A percentile compares a stretch with the other conserved stretches of the same genome.
These are phyloP conservation scores for Ceratobasidium papillatum DNA, from an alignment of 1,284 basidiomycete species.

Conservation along the genomic window DNA sequence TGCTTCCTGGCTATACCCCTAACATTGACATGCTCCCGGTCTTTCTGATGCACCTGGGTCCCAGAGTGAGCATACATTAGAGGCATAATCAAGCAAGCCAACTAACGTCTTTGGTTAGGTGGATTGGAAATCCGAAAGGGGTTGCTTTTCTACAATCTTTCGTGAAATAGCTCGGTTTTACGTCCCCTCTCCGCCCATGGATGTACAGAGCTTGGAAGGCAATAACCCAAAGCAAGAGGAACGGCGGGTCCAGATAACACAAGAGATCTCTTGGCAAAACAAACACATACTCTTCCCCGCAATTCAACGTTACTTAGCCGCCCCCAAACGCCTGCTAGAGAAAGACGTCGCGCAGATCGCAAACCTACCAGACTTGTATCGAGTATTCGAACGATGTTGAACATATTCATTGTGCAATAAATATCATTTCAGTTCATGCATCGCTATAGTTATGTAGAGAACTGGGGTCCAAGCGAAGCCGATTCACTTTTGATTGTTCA, in stretches of 20 bases:
- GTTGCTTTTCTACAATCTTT: constrained; percentile 87
- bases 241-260: constrained; percentile 53
- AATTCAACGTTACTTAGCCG: constrained; percentile 74
- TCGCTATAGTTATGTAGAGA: too few relatives aligned
- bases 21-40: constrained; percentile 86
- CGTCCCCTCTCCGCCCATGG: constrained; percentile 63
- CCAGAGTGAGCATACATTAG: constrained; percentile 65
- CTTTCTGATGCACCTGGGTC: constrained; percentile 86
- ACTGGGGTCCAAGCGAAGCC: too few relatives aligned
- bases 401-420: background rate
- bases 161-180: constrained; percentile 93
- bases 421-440: too few relatives aligned
- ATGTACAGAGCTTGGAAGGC: constrained; percentile 32
- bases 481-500: too few relatives aligned
- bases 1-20: constrained; percentile 85
- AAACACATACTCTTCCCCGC: constrained; percentile 88
- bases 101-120: constrained; percentile 64
- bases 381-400: constrained; percentile 88
- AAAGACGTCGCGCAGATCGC: constrained; percentile 86
- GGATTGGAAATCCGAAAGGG: constrained; percentile 84
- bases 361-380: constrained; percentile 86
- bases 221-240: constrained; percentile 33
- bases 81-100: constrained; percentile 25
- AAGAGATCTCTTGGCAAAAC: constrained; percentile 81
- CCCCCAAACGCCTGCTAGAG: constrained; percentile 75